Conservation (phyloP, 2,329 filamentous ascomycete genomes). For the Bipolaris bicolor region DNA sequence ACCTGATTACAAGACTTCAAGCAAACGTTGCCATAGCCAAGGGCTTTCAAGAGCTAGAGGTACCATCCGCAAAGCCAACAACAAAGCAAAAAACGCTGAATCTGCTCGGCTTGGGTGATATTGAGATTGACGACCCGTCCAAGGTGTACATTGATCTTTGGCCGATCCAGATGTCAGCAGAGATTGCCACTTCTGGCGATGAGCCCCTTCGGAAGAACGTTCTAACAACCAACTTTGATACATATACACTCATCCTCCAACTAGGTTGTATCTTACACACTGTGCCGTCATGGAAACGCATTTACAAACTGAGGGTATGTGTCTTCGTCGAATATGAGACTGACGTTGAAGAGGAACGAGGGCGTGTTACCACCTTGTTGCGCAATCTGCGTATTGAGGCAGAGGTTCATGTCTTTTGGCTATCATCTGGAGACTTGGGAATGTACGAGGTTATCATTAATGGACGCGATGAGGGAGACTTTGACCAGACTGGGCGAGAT, state of each 20-base stretch:
- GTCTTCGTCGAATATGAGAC: constrained; percentile 90
- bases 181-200: constrained; percentile 66
- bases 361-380: constrained; percentile 73
- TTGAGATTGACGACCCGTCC: constrained; percentile 61
- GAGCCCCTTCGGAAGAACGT: constrained; percentile 61
- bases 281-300: constrained; percentile 78
- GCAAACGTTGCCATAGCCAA: constrained; percentile 86
- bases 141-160: constrained; percentile 87
- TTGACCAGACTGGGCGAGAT: constrained; percentile 62
- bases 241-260: constrained; percentile 85
- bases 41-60: constrained; percentile 77
- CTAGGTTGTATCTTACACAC: constrained; percentile 84
- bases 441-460: constrained; percentile 80
- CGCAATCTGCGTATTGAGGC: constrained; percentile 84
- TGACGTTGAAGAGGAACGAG: constrained; percentile 79
- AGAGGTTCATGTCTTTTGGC: constrained; percentile 77
- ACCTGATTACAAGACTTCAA: constrained; percentile 75
- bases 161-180: constrained; percentile 93
- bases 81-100: constrained; percentile 33
- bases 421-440: constrained; percentile 73
- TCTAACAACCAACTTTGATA: constrained; percentile 88
- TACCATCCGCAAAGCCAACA: constrained; percentile 58
- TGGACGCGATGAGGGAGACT: constrained; percentile 60
- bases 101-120: constrained; percentile 31
- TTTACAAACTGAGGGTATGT: constrained; percentile 74